Conservation (phyloP, 2,329 filamentous ascomycete species). For the Rhinocladiella mackenziei region DNA sequence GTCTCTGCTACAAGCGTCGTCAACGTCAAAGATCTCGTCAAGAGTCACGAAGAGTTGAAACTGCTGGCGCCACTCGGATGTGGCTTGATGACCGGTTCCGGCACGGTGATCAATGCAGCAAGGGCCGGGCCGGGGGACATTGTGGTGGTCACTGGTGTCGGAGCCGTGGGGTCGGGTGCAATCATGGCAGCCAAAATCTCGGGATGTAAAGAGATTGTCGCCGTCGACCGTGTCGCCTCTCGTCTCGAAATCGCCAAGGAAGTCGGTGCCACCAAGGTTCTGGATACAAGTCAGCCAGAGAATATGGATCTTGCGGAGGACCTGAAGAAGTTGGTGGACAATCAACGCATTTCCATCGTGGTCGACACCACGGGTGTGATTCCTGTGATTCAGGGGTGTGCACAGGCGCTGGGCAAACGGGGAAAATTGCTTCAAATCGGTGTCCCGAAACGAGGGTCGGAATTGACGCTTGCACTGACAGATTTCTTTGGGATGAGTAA, state of each 20-base stretch:
- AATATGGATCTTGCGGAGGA: constrained; percentile 33
- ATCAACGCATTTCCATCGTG: constrained; percentile 43
- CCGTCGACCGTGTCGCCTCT: constrained; percentile 38
- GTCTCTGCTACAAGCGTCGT: constrained; percentile 33
- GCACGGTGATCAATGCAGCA: constrained; percentile 41
- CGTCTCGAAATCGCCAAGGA: constrained; percentile 40
- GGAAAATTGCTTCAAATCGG: constrained; percentile 52
- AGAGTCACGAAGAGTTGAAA: constrained; percentile 25
- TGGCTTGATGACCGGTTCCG: constrained; percentile 39
- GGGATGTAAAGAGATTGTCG: constrained; percentile 40
- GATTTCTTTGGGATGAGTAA: constrained; percentile 48
- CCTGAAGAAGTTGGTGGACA: constrained; percentile 36
- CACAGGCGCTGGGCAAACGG: constrained; percentile 43
- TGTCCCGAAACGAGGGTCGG: constrained; percentile 42
- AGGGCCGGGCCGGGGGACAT: constrained; percentile 36
- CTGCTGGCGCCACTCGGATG: constrained; percentile 34
- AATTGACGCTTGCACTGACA: constrained; percentile 38
- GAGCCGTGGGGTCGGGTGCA: constrained; percentile 46
- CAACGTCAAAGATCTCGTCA: constrained; percentile 22
- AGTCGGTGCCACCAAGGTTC: constrained; percentile 38
- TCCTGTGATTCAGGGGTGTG: constrained; percentile 41
- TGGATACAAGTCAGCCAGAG: constrained; percentile 33
- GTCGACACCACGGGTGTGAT: constrained; percentile 51
- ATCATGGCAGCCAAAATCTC: constrained; percentile 49
- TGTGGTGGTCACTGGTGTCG: constrained; percentile 44